Evolutionary conservation across 306 rosid genomes (phyloP).

Genomic region (Boehmeria nivea): DNA sequence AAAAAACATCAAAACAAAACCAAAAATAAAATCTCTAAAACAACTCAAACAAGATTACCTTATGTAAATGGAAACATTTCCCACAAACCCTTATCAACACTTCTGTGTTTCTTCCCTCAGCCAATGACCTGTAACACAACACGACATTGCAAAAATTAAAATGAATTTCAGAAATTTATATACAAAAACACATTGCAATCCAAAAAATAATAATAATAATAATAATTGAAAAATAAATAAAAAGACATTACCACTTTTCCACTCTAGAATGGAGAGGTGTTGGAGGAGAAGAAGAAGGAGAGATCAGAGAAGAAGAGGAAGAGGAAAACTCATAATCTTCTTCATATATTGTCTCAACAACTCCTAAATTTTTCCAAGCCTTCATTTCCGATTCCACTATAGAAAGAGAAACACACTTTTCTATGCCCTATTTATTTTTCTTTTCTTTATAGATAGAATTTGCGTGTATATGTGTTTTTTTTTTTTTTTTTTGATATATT

Average conservation of each 20-base stretch:
- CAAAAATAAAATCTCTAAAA: neutral
- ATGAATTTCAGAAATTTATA: neutral
- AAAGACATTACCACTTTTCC: slow-evolving; percentile 42
- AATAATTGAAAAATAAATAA: neutral
- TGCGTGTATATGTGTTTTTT: neutral
- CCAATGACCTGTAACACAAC: slow-evolving; percentile 37
- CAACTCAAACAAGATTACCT: slow-evolving; percentile 42
- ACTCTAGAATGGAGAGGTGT: slow-evolving; percentile 55
- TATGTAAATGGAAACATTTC: slow-evolving; percentile 70
- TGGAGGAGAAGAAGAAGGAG: slow-evolving; percentile 55
- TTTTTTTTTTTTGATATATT: neutral
- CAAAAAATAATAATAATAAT: no score
- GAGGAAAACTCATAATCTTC: slow-evolving; percentile 62
- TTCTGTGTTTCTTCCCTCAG: slow-evolving; percentile 46
- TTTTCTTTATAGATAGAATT: neutral
- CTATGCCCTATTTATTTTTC: neutral
- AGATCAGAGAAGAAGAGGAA: slow-evolving; percentile 60
- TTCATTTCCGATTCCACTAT: slow-evolving; percentile 20
- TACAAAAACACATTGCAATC: neutral
- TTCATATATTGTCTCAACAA: slow-evolving; percentile 76
- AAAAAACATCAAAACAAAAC: neutral
- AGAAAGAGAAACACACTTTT: slow-evolving; percentile 11
- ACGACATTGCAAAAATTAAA: neutral
- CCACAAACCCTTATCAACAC: slow-evolving; percentile 53
- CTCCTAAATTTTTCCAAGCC: slow-evolving; percentile 47